These are phyloP conservation scores for Cercis canadensis DNA, from an alignment of 306 rosid species.

Conservation along the genomic window DNA sequence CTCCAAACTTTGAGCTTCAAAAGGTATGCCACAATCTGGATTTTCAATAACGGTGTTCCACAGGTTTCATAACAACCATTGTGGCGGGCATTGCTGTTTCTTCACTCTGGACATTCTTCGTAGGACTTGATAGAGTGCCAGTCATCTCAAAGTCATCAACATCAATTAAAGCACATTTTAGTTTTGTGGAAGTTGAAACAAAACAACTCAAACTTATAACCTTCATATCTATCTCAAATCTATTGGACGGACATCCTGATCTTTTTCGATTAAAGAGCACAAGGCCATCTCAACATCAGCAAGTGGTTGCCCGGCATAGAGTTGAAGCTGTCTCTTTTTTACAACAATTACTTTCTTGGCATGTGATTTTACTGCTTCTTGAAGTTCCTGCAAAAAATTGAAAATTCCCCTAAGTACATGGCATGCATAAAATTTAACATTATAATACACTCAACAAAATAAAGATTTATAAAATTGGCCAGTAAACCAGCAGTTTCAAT, in stretches of 20 bases:
- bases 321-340: conserved; percentile 78
- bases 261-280: conserved; percentile 56
- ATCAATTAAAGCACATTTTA: neutral
- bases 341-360: conserved; percentile 65
- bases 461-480: conserved; percentile 11
- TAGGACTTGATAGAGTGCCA: conserved; percentile 3
- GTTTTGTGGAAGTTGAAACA: neutral
- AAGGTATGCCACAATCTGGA: conserved; percentile 1
- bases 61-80: neutral
- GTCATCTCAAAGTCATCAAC: conserved; percentile 9
- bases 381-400: conserved; percentile 68
- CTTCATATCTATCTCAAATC: neutral
- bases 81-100: conserved; percentile 20
- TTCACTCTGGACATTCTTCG: conserved; percentile 15
- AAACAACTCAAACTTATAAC: neutral
- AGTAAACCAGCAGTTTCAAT: conserved; percentile 24
- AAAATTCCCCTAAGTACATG: neutral
- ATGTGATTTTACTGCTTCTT: conserved; percentile 54
- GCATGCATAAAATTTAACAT: conserved; percentile 12
- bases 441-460: conserved; percentile 16
- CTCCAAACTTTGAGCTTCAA: conserved; percentile 11
- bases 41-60: conserved; percentile 1
- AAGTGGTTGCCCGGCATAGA: conserved; percentile 88
- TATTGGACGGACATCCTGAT: conserved; percentile 34
- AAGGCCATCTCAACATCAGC: conserved; percentile 79